Conservation (phyloP, 176 grass and related monocot species). For the Pontederia crassipes region DNA sequence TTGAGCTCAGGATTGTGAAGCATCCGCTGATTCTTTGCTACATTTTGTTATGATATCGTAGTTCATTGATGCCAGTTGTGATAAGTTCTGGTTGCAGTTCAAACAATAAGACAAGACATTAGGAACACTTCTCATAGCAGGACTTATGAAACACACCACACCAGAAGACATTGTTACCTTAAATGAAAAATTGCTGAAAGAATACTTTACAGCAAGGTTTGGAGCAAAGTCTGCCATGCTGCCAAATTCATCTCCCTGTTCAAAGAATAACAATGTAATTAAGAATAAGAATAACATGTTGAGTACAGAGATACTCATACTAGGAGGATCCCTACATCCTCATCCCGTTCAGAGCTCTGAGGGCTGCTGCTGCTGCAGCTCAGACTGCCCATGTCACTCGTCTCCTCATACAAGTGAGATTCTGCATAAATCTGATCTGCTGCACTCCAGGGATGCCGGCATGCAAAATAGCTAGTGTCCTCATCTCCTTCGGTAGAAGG, state of each 20-base stretch:
- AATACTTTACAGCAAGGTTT: conserved; percentile 59
- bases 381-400: conserved; percentile 56
- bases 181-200: conserved; percentile 98
- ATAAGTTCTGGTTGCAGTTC: conserved; percentile 54
- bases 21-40: conserved; percentile 39
- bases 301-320: neutral
- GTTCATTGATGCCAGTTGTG: conserved; percentile 93
- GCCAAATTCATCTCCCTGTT: conserved; percentile 78
- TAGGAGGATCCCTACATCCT: conserved; percentile 53
- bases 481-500: conserved; percentile 80
- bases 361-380: conserved; percentile 84
- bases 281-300: conserved; percentile 1
- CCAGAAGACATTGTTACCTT: conserved; percentile 34
- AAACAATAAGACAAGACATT: conserved; percentile 5
- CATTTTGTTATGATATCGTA: conserved; percentile 83
- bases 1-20: conserved; percentile 46
- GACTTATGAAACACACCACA: neutral
- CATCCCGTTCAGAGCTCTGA: conserved; percentile 52
- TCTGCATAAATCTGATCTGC: conserved; percentile 20
- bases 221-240: conserved; percentile 87
- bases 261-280: neutral
- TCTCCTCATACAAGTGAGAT: conserved; percentile 50
- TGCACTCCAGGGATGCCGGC: conserved; percentile 61
- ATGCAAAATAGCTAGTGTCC: conserved; percentile 87
- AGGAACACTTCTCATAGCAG: conserved; percentile 8